Conservation (phyloP, 1,139 yeast genomes). For the Candida freyschussii region DNA sequence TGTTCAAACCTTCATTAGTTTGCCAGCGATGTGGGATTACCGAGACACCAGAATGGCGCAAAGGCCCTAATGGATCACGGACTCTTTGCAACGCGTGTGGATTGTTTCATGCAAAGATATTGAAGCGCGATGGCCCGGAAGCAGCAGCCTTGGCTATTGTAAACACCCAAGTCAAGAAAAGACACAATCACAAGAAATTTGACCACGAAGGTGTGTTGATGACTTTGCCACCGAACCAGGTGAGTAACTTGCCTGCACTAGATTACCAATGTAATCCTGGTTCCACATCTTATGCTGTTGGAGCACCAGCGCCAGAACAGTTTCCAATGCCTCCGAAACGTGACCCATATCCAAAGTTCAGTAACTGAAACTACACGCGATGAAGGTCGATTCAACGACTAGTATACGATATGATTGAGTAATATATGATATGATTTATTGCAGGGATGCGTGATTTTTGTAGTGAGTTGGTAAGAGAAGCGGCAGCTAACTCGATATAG, state of each 20-base stretch:
- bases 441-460: background rate
- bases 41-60: constrained; percentile 89
- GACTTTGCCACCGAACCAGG: no score
- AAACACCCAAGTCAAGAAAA: constrained; percentile 15
- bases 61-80: constrained; percentile 83
- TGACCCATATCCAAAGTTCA: no score
- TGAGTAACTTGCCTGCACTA: no score
- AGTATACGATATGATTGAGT: background rate
- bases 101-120: constrained; percentile 68
- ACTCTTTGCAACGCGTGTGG: constrained; percentile 92
- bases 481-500: constrained; percentile 1
- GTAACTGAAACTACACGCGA: background rate
- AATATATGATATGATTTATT: background rate
- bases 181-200: constrained; percentile 4
- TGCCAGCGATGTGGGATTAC: constrained; percentile 74
- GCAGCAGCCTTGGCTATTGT: constrained; percentile 47
- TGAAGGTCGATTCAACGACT: background rate
- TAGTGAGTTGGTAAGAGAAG: constrained; percentile 4
- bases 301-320: no score
- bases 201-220: constrained; percentile 1
- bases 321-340: no score
- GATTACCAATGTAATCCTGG: no score
- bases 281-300: no score
- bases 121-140: constrained; percentile 61
- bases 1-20: constrained; percentile 16